Base-by-base conservation (phyloP, 1,139 yeast species). In the Hansenula sp. region DNA sequence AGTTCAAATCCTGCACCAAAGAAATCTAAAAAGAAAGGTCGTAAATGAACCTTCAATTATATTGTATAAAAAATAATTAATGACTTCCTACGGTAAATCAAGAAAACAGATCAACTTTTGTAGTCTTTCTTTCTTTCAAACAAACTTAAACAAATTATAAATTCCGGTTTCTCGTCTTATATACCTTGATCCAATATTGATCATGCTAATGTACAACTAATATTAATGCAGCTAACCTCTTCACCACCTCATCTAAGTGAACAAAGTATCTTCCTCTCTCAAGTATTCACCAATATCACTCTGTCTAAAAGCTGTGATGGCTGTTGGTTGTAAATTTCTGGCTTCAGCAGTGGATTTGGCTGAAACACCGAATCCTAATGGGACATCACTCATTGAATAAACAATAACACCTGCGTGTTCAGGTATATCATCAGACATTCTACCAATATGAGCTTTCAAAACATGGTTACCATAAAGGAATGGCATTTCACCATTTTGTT, bases 401-500 rank as follows among this genome's bases (percentile, higher is more conserved):
- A 93, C 84, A 54, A 94, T 77, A 30, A 93, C 91, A 58, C 99
- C 99, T 2, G 96, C 95, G 61, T 94, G 99, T 67, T 93, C 98
- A 30, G 99, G 98, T 46, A 93, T 88, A 62, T 94, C 98, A 54
- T 93, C 99, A 45, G 96, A 86, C 87, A 93, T 90, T 60, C 91
- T 84, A 33, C 99, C 99, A 47, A 93, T 76, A 62, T 93, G 99
- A 13, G 99, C 99, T 64, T 94, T 94, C 55, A 93, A 74, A 21
- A 93, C 94, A 65, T 93, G 96, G 70, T 93, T 93, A 36, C 99
- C 99, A 60, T 94, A 93, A 52, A 93, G 71, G 65, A 84, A 94
- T 10, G 99, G 98, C 99, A 94, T 94, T 67, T 93, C 99, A 57
- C 99, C 99, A 61, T 93, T 93, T 42, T 81, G 81, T 66, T 94